These are phyloP conservation scores for Yamadazyma scolyti DNA, from an alignment of 805 yeast species.

Conservation along the genomic window DNA sequence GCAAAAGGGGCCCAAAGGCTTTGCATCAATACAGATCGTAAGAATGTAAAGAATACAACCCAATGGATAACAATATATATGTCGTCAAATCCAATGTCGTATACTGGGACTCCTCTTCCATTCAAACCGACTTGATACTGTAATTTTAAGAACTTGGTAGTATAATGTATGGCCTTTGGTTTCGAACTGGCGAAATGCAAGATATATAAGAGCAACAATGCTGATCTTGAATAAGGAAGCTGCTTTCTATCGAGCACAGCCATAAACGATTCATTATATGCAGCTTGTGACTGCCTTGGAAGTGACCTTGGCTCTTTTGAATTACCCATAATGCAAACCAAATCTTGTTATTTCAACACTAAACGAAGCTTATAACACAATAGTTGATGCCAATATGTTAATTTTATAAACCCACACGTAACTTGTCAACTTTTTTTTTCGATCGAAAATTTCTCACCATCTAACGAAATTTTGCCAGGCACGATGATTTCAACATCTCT, in stretches of 20 bases:
- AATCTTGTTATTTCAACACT: no score
- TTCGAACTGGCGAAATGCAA: constrained; percentile 19
- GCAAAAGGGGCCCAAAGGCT: constrained; percentile 59
- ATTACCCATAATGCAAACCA: no score
- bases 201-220: constrained; percentile 24
- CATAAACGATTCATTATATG: constrained; percentile 1
- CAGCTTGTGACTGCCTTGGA: no score
- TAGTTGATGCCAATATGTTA: no score
- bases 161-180: constrained; percentile 15
- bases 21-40: constrained; percentile 60
- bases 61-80: constrained; percentile 49
- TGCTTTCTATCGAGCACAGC: constrained; percentile 32
- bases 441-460: no score
- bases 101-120: constrained; percentile 20
- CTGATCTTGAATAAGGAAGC: constrained; percentile 25
- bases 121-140: constrained; percentile 20
- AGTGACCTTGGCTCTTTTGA: no score
- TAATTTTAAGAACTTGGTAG: constrained; percentile 34
- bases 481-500: no score
- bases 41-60: constrained; percentile 52
- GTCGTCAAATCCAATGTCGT: constrained; percentile 58
- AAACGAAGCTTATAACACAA: no score
- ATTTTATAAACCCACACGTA: no score
- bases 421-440: no score
- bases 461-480: no score